These are phyloP conservation scores for Ophiognomonia clavigignenti-juglandacearum DNA, from an alignment of 2,329 filamentous ascomycete species.

Conservation along the genomic window DNA sequence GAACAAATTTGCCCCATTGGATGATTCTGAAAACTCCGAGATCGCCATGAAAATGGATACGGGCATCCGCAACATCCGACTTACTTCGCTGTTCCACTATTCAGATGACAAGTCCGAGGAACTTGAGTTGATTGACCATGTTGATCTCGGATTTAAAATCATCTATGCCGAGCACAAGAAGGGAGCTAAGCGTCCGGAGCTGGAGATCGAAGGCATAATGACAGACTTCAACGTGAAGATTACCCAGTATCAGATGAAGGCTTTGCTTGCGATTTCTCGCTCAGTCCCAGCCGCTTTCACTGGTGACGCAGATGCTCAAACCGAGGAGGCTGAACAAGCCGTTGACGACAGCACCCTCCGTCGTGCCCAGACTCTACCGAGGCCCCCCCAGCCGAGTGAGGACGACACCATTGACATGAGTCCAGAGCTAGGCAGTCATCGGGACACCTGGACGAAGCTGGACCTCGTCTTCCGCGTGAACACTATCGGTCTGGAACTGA, in stretches of 20 bases:
- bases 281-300: slow-evolving; percentile 86
- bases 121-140: slow-evolving; percentile 93
- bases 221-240: slow-evolving; percentile 88
- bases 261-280: slow-evolving; percentile 79
- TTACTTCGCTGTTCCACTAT: slow-evolving; percentile 89
- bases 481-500: slow-evolving; percentile 81
- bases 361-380: slow-evolving; percentile 42
- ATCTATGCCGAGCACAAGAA: slow-evolving; percentile 83
- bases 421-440: slow-evolving; percentile 65
- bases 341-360: slow-evolving; percentile 55
- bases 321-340: slow-evolving; percentile 70
- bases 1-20: slow-evolving; percentile 83
- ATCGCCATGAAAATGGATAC: slow-evolving; percentile 86
- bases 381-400: slow-evolving; percentile 40
- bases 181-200: slow-evolving; percentile 76
- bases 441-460: slow-evolving; percentile 83
- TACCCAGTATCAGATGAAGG: slow-evolving; percentile 87
- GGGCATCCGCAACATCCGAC: slow-evolving; percentile 84
- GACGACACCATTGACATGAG: slow-evolving; percentile 48
- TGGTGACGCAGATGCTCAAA: slow-evolving; percentile 64
- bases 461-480: slow-evolving; percentile 88
- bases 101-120: slow-evolving; percentile 68
- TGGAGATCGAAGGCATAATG: slow-evolving; percentile 87
- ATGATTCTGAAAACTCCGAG: slow-evolving; percentile 67
- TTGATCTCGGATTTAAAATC: slow-evolving; percentile 89